phyloP scores from a whole-genome alignment of 768 basidiomycete genomes.

The Suillus clintonianus region DNA sequence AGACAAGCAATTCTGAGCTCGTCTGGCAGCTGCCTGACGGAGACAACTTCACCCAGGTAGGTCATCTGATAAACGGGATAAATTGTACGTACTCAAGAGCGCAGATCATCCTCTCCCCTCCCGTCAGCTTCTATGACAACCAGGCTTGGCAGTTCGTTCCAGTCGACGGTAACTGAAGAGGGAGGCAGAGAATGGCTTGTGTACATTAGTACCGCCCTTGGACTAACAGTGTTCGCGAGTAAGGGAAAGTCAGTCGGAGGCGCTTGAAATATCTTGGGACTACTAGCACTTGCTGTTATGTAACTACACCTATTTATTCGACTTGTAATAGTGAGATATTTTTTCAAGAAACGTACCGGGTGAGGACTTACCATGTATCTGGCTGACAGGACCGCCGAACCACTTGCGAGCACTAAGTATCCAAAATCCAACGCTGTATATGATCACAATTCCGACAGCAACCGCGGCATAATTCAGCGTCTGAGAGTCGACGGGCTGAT shows the following conservation, averaged over 20 bases:
- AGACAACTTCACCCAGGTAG: neutral
- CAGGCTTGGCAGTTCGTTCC: neutral
- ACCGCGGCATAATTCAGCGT: conserved; percentile 78
- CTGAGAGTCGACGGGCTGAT: conserved; percentile 64
- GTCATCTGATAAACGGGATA: neutral
- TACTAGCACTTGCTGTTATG: neutral
- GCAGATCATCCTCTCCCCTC: neutral
- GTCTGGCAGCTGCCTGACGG: neutral
- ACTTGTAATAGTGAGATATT: neutral
- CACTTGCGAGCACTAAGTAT: conserved; percentile 67
- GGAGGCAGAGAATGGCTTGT: neutral
- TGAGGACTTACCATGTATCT: conserved; percentile 52
- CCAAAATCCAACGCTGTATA: conserved; percentile 72
- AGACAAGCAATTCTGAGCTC: neutral
- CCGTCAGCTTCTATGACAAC: neutral
- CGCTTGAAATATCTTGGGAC: neutral
- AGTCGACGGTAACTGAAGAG: neutral
- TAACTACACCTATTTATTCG: neutral
- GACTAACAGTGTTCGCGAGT: neutral
- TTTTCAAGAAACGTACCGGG: neutral
- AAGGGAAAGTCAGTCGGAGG: neutral
- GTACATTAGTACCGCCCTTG: neutral
- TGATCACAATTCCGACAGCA: conserved; percentile 71
- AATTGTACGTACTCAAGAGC: neutral
- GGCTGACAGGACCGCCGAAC: conserved; percentile 71